Evolutionary conservation across 352 stramenopile species (phyloP), one percentile per base, ranked within the genome.

Genomic region (Albugo candida): DNA sequence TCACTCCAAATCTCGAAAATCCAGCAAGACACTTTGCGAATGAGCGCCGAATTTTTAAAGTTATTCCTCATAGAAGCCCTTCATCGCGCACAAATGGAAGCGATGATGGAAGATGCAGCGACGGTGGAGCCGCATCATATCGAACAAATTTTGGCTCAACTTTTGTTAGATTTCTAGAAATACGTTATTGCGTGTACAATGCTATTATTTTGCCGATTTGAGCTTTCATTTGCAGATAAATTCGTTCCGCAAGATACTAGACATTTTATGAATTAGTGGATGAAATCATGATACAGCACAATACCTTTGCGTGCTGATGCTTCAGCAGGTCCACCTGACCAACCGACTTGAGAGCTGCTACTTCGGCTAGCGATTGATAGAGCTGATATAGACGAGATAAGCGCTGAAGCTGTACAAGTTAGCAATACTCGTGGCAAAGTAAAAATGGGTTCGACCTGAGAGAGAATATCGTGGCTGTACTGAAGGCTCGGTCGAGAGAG

Each of bases 81-180:
- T 11, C 70, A 62, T 16, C 72, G 77, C 48, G 72, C 77, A n/a
- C 77, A 91, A 52, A 82, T 85, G 61, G 77, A 91, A 47, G 77
- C 77, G 35, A 87, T 86, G 75, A 71, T 91, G 27, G 77, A 91
- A 49, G 77, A 85, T 40, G 85, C 70, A 52, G 54, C 65, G 19
- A 56, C 60, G 10, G 63, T 87, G 10, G 72, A 91, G 52, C 69
- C 74, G 36, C 67, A 77, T 24, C 77, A 91, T 40, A 41, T 91
- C 2, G 77, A 91, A 54, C 72, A 91, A 51, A 77, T 87, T 18
- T 38, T 91, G 17, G 77, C 74, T 34, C 74, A 87, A 47, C 55
- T 91, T 41, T 51, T 91, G 41, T 55, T 91, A 24, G 77, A 91
- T 42, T 91, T 84, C 45, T 83, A 78, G 42, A 46, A 24, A 43